phyloP scores from a whole-genome alignment of 1,284 basidiomycete genomes.

The Cryptococcus sp. region DNA sequence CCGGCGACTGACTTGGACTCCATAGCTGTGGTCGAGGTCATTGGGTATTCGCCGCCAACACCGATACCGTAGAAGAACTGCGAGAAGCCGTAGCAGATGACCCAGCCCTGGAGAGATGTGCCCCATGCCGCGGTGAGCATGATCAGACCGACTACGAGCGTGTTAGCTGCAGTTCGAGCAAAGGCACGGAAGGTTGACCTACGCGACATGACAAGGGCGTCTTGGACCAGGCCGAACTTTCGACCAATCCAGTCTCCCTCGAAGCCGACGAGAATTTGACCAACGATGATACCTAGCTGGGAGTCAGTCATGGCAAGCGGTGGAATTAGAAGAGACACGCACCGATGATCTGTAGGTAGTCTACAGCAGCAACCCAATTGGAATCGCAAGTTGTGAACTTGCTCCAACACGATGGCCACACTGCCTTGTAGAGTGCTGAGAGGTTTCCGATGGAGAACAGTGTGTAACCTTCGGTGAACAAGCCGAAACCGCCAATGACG shows the following conservation, averaged over 20 bases:
- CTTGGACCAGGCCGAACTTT: slow-evolving; percentile 57
- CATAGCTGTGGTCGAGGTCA: slow-evolving; percentile 60
- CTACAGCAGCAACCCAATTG: slow-evolving; percentile 55
- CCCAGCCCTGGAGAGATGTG: slow-evolving; percentile 58
- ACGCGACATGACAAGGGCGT: slow-evolving; percentile 52
- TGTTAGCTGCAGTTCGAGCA: slow-evolving; percentile 5
- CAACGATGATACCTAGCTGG: slow-evolving; percentile 57
- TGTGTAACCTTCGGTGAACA: slow-evolving; percentile 57
- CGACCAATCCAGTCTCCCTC: slow-evolving; percentile 62
- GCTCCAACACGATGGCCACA: slow-evolving; percentile 59
- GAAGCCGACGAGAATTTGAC: slow-evolving; percentile 59
- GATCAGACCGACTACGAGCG: slow-evolving; percentile 53
- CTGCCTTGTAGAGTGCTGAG: slow-evolving; percentile 54
- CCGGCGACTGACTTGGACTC: slow-evolving; percentile 51
- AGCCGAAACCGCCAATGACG: slow-evolving; percentile 59
- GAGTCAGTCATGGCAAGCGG: slow-evolving; percentile 53
- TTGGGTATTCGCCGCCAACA: slow-evolving; percentile 59
- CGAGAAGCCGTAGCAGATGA: slow-evolving; percentile 57
- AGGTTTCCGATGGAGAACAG: slow-evolving; percentile 61
- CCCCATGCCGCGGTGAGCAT: slow-evolving; percentile 62
- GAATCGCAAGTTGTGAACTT: slow-evolving; percentile 54
- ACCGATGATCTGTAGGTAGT: slow-evolving; percentile 37
- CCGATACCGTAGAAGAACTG: slow-evolving; percentile 28
- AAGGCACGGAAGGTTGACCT: slow-evolving; percentile 6
- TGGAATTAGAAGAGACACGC: slow-evolving; percentile 18